Evolutionary conservation across 352 stramenopile genomes (phyloP).

Genomic region (Blastocystis hominis): DNA sequence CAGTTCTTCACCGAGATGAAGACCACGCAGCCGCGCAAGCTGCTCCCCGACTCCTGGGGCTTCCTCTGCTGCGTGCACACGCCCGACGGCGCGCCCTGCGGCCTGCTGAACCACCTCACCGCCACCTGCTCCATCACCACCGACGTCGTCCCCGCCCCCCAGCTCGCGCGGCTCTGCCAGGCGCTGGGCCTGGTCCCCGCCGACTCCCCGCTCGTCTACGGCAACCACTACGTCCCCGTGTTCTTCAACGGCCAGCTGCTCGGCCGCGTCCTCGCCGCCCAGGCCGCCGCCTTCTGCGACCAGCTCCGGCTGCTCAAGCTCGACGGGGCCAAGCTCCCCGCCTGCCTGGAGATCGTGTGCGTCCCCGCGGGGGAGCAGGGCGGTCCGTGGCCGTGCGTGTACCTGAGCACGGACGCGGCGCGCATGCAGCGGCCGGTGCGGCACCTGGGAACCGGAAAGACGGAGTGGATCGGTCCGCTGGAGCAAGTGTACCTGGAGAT

Average conservation of each 20-base stretch:
- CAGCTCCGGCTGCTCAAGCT: constrained; percentile 40
- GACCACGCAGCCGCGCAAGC: constrained; percentile 91
- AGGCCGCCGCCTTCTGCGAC: background rate
- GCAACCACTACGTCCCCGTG: constrained; percentile 31
- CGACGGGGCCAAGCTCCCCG: background rate
- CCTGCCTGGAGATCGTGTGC: constrained; percentile 22
- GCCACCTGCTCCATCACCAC: constrained; percentile 63
- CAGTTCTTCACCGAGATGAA: constrained; percentile 99
- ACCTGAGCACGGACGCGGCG: constrained; percentile 85
- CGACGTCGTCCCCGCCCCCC: background rate
- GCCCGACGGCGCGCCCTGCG: constrained; percentile 95
- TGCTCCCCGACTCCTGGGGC: constrained; percentile 94
- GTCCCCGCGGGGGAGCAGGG: constrained; percentile 62
- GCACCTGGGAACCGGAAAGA: constrained; percentile 76
- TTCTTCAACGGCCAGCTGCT: constrained; percentile 36
- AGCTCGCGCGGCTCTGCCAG: background rate
- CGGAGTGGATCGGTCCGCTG: constrained; percentile 93
- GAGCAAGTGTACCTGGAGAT: constrained; percentile 71
- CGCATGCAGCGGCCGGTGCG: constrained; percentile 83
- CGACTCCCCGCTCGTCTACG: background rate
- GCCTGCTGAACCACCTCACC: constrained; percentile 92
- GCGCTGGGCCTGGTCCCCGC: background rate
- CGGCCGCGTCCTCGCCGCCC: background rate
- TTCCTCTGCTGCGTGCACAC: constrained; percentile 91
- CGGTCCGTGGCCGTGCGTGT: constrained; percentile 90